Evolutionary conservation across 1,284 basidiomycete genomes (phyloP), one percentile per base, ranked within the genome.

Genomic region (Leccinum griseonigrum): DNA sequence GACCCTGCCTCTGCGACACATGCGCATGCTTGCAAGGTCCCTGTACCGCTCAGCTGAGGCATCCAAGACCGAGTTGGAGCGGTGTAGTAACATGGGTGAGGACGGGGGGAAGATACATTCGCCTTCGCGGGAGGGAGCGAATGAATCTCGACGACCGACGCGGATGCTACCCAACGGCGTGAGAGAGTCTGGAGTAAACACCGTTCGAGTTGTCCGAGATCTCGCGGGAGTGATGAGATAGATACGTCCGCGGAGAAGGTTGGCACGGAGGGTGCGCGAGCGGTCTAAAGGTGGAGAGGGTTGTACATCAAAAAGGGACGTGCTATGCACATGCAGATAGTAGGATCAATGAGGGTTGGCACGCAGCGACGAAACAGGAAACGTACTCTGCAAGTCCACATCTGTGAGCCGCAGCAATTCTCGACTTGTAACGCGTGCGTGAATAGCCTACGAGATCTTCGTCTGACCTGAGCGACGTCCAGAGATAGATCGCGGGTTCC

Each of bases 1-100:
- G 18, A 76, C 75, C 56, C 54, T 73, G 18, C 72, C 72, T 36
- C 71, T 56, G 18, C 71, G 73, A 48, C 72, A 64, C 32, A 60
- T 58, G 11, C 66, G 69, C 58, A 75, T 66, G 16, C 56, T 61
- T 6, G 74, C 74, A 13, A 75, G 72, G 56, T 76, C 74, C 59
- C 60, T 64, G 55, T 76, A 74, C 51, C 74, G 64, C 56, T 69
- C 71, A 0, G 68, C 63, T 3, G 71, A 66, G 6, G 67, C 64
- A 40, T 72, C 69, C 2, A 61, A 72, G 31, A 70, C 60, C 1
- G 69, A 68, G 58, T 72, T 61, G 43, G 70, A 73, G n/a, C 69
- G 68, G 16, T 64, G 63, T 16, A 72, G 28, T 4, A 67, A 65
- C 51, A 64, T 16, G 18, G 54, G 52, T 3, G 69, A 65, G 22